A percentile compares a stretch with the other conserved stretches of the same genome.
Evolutionary conservation across 2,329 filamentous ascomycete species (phyloP).

Genomic region (Penicillium sp.): DNA sequence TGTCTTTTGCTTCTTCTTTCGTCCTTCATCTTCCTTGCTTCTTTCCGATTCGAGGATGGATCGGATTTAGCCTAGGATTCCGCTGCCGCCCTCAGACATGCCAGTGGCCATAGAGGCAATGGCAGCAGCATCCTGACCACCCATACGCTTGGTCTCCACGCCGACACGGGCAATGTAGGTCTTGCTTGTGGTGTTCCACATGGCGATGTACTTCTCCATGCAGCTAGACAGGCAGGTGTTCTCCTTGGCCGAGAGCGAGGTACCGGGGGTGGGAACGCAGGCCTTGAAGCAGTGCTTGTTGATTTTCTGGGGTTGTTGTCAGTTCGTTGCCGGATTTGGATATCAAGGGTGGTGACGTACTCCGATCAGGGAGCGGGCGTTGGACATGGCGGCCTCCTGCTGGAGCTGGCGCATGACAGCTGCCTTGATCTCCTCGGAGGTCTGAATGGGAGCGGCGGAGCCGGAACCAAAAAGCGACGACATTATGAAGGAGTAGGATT

Average conservation of each 20-base stretch:
- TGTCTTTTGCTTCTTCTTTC: constrained; percentile 10
- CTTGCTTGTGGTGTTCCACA: constrained; percentile 72
- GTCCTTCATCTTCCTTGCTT: constrained; percentile 2
- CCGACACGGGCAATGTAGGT: constrained; percentile 60
- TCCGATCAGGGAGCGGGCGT: constrained; percentile 68
- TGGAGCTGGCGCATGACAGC: constrained; percentile 63
- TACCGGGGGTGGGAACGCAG: constrained; percentile 67
- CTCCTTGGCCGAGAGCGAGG: constrained; percentile 65
- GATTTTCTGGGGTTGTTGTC: constrained; percentile 59
- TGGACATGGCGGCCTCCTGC: constrained; percentile 63
- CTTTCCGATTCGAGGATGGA: background rate
- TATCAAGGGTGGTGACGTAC: constrained; percentile 45
- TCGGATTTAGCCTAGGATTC: constrained; percentile 6
- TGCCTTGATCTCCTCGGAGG: constrained; percentile 46
- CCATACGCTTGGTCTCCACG: constrained; percentile 56
- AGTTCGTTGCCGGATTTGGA: background rate
- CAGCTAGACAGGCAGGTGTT: constrained; percentile 69
- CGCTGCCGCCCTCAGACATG: constrained; percentile 10
- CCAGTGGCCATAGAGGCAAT: constrained; percentile 18
- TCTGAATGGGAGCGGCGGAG: constrained; percentile 26
- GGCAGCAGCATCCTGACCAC: constrained; percentile 26
- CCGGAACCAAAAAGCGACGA: constrained; percentile 40
- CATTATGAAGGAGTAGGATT: constrained; percentile 29
- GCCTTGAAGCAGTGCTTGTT: constrained; percentile 78
- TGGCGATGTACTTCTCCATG: constrained; percentile 81